Evolutionary conservation across 1,139 yeast species (phyloP).

Genomic region (Yamadazyma buinensis): DNA sequence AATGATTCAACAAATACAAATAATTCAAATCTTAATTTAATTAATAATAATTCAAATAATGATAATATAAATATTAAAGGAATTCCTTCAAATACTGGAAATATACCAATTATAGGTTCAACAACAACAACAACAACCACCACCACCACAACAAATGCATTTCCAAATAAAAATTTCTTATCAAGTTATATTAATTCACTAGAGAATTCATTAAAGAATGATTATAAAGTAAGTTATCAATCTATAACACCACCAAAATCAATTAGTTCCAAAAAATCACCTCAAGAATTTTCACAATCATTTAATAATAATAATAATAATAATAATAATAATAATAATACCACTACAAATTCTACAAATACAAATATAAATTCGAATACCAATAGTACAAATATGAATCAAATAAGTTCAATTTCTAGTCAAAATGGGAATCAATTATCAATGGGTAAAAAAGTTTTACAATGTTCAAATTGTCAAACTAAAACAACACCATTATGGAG

Average conservation of each 20-base stretch:
- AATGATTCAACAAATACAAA: too few species aligned
- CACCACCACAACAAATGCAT: neutral
- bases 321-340: neutral
- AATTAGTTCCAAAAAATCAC: constrained; percentile 12
- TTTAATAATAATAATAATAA: neutral
- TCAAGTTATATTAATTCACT: constrained; percentile 40
- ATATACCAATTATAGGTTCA: neutral
- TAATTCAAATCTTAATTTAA: too few species aligned
- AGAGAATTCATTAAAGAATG: constrained; percentile 33
- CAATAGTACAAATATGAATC: neutral
- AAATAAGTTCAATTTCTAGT: neutral
- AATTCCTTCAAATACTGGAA: too few species aligned
- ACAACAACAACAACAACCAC: neutral
- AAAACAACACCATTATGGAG: constrained; percentile 48
- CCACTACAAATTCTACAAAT: neutral
- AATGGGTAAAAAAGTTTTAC: constrained; percentile 23
- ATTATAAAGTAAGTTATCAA: constrained; percentile 16
- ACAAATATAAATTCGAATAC: neutral
- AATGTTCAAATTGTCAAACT: constrained; percentile 45
- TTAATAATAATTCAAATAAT: too few species aligned
- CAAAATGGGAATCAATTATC: neutral
- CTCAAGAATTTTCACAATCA: constrained; percentile 5
- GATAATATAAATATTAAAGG: too few species aligned
- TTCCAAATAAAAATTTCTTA: constrained; percentile 22
- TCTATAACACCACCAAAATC: constrained; percentile 19